A percentile compares a stretch with the other conserved stretches of the same genome.
phyloP scores from a whole-genome alignment of 1,139 yeast genomes.

The Lizanozyma gosingica region DNA sequence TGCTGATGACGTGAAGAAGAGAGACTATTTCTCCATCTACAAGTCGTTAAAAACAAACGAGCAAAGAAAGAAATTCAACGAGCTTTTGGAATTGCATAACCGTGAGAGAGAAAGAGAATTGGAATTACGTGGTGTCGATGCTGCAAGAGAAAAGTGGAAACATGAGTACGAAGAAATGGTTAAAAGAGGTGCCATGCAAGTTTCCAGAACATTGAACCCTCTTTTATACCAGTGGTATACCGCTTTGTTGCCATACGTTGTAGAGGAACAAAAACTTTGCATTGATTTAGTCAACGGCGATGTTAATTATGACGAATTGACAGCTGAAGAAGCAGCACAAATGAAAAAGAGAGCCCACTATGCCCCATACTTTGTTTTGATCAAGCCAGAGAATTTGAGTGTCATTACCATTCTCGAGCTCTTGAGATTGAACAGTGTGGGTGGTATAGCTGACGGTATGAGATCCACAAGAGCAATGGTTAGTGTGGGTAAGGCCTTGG shows the following conservation, averaged over 20 bases:
- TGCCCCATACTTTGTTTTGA: slow-evolving; percentile 69
- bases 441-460: slow-evolving; percentile 78
- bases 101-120: slow-evolving; percentile 65
- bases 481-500: slow-evolving; percentile 77
- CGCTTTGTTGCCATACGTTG: slow-evolving; percentile 59
- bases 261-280: slow-evolving; percentile 52
- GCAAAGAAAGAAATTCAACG: slow-evolving; percentile 55
- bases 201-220: slow-evolving; percentile 57
- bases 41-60: slow-evolving; percentile 36
- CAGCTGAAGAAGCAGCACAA: slow-evolving; percentile 23
- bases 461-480: slow-evolving; percentile 76
- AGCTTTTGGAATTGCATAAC: slow-evolving; percentile 59
- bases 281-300: slow-evolving; percentile 24
- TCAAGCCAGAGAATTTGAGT: slow-evolving; percentile 73
- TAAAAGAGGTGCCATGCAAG: slow-evolving; percentile 49
- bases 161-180: slow-evolving; percentile 68
- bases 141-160: slow-evolving; percentile 85
- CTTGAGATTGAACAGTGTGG: slow-evolving; percentile 63
- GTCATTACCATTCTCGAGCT: slow-evolving; percentile 80
- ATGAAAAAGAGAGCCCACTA: slow-evolving; percentile 51
- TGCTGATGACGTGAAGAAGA: slow-evolving; percentile 17
- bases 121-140: slow-evolving; percentile 74
- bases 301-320: slow-evolving; percentile 8
- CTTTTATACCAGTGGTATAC: slow-evolving; percentile 74
- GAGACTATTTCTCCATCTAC: slow-evolving; percentile 62